phyloP scores from a whole-genome alignment of 169 alveolate genomes.

The Plasmodium reichenowi region DNA sequence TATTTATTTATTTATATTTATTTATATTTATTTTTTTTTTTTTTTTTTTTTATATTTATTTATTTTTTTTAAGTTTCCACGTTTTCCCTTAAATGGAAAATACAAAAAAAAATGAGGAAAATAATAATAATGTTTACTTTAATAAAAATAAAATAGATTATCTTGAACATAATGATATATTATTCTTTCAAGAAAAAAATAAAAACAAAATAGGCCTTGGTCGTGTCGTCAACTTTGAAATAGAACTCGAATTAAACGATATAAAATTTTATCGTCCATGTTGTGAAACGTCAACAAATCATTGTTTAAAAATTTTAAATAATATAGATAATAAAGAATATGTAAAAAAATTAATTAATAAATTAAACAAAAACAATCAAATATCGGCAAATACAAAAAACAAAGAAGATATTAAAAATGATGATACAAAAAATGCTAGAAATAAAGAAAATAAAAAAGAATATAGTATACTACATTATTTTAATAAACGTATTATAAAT shows the following conservation, averaged over 20 bases:
- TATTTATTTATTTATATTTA: too few relatives aligned
- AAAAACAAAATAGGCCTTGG: slow-evolving; percentile 60
- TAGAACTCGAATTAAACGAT: slow-evolving; percentile 45
- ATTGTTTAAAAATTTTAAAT: slow-evolving; percentile 29
- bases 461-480: background rate
- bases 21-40: background rate
- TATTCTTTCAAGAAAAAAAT: slow-evolving; percentile 50
- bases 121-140: background rate
- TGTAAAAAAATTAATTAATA: slow-evolving; percentile 25
- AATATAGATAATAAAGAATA: slow-evolving; percentile 38
- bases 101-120: slow-evolving; percentile 17
- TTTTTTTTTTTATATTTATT: background rate
- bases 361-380: slow-evolving; percentile 3
- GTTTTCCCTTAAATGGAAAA: slow-evolving; percentile 42
- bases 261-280: background rate
- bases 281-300: slow-evolving; percentile 1
- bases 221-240: slow-evolving; percentile 32
- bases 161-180: slow-evolving; percentile 52
- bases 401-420: background rate
- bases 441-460: slow-evolving; percentile 11
- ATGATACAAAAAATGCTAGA: background rate
- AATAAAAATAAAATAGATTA: slow-evolving; percentile 19
- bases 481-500: background rate
- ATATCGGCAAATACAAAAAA: background rate
- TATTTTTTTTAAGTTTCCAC: slow-evolving; percentile 10